These are phyloP conservation scores for Cystobasidiopsis lactophilus DNA, from an alignment of 768 basidiomycete species.

Conservation along the genomic window DNA sequence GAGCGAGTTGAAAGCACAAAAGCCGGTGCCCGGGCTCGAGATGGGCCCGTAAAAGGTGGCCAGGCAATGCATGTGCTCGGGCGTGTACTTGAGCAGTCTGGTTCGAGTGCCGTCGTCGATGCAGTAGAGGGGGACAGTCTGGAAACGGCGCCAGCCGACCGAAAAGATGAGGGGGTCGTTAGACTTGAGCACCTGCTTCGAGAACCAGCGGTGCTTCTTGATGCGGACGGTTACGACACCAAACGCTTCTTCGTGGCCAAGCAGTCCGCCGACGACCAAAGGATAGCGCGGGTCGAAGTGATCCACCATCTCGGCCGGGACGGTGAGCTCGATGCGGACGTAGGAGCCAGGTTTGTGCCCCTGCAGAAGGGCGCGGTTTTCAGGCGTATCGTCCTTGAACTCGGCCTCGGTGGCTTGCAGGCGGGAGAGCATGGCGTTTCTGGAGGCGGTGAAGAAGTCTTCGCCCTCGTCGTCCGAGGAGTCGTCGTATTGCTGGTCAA, in stretches of 20 bases:
- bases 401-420: slow-evolving; percentile 50
- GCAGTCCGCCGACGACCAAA: slow-evolving; percentile 72
- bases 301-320: slow-evolving; percentile 78
- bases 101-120: slow-evolving; percentile 85
- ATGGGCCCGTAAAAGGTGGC: slow-evolving; percentile 94
- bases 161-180: slow-evolving; percentile 93
- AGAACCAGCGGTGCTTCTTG: slow-evolving; percentile 89
- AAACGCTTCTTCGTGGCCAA: slow-evolving; percentile 72
- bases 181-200: slow-evolving; percentile 61
- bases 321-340: slow-evolving; percentile 69
- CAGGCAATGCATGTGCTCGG: slow-evolving; percentile 98
- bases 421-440: slow-evolving; percentile 47
- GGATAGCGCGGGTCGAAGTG: slow-evolving; percentile 82
- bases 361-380: slow-evolving; percentile 61
- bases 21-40: slow-evolving; percentile 75
- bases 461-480: slow-evolving; percentile 38
- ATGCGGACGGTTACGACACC: slow-evolving; percentile 86
- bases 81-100: slow-evolving; percentile 98
- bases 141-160: slow-evolving; percentile 94
- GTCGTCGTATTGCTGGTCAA: slow-evolving; percentile 91
- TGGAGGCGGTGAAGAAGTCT: slow-evolving; percentile 78
- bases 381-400: slow-evolving; percentile 54
- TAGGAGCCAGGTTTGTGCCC: slow-evolving; percentile 78
- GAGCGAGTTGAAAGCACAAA: slow-evolving; percentile 87
- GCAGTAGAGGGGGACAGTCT: slow-evolving; percentile 81